Base-by-base conservation (phyloP, 2,329 filamentous ascomycete genomes). In the Aspergillus quadricinctus region DNA sequence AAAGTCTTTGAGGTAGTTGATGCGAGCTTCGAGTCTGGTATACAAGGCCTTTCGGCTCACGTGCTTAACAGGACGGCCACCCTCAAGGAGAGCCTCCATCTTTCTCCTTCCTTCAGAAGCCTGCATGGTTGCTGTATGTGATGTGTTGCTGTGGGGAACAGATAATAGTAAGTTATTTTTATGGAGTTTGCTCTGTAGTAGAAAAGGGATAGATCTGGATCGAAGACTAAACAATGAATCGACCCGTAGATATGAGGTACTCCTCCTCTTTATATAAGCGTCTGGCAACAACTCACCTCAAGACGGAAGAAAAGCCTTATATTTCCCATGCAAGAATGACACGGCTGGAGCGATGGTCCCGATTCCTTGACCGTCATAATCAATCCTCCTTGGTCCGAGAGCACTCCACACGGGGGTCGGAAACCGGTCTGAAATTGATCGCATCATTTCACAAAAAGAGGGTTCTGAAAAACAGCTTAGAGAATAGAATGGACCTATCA, bases 1-100 rank as follows among this genome's bases (percentile, higher is more conserved):
- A 58, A 92, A 91, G 29, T 84, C 85, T 64, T 90, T 88, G 1
- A 92, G 80, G 61, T 91, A 92, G 52, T 83, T 82, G 57, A 92
- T 83, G 51, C 88, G 80, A 0, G 83, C 81, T 60, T 89, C 86
- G 17, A 91, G 79, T 63, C 83, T 84, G 25, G 85, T 89, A 72
- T 90, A 90, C 5, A 92, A 78, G 45, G 87, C 83, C 71, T 86
- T 84, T 48, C 88, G 84, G 70, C 88, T 83, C 62, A 91, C 80
- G 66, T 90, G 87, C 69, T 85, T 70, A n/a, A 66, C 63, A 7
- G 63, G 61, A 23, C 68, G 68, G 48, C 59, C 60, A 51, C 27
- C 21, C 3, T 62, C 64, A 28, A 63, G 43, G 23, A 55, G 48
- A 48, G 51, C 52, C 29, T 65, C 59, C 57, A 61, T 61, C 31